Conservation (phyloP, 2,329 filamentous ascomycete species). For the Coniochaeta sp. region DNA sequence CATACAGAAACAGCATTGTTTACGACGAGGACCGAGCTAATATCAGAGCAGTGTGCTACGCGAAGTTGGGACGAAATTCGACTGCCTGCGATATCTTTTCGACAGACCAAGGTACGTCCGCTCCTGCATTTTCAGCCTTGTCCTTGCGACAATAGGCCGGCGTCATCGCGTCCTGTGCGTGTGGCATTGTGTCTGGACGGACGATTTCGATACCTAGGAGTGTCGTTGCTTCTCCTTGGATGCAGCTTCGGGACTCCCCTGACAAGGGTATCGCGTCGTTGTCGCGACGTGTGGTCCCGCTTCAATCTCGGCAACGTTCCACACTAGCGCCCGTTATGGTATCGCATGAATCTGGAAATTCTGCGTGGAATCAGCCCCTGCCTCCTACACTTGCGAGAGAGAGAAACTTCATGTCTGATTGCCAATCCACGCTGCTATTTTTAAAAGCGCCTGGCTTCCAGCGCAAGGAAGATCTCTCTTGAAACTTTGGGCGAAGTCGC, state of each 20-base stretch:
- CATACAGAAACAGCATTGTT: neutral
- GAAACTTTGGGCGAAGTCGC: neutral
- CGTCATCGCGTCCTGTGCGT: neutral
- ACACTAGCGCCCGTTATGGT: slow-evolving; percentile 27
- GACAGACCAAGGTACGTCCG: neutral
- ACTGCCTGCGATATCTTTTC: neutral
- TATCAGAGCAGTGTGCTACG: neutral
- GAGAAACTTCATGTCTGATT: neutral
- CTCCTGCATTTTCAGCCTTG: neutral
- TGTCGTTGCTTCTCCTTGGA: neutral
- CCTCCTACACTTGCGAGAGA: neutral
- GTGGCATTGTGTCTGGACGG: neutral
- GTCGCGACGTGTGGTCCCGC: slow-evolving; percentile 20
- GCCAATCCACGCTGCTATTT: slow-evolving; percentile 19
- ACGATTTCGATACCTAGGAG: neutral
- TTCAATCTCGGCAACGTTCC: slow-evolving; percentile 33
- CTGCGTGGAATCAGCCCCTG: slow-evolving; percentile 11
- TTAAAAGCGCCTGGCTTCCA: slow-evolving; percentile 5
- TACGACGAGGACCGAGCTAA: neutral
- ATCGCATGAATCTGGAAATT: slow-evolving; percentile 28
- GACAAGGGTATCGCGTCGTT: slow-evolving; percentile 2
- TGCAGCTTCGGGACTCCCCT: neutral
- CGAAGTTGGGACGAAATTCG: neutral
- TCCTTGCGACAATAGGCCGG: neutral
- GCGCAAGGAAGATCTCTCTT: neutral